Conservation (phyloP, 176 grass and related monocot genomes). For the Carex littledalei region DNA sequence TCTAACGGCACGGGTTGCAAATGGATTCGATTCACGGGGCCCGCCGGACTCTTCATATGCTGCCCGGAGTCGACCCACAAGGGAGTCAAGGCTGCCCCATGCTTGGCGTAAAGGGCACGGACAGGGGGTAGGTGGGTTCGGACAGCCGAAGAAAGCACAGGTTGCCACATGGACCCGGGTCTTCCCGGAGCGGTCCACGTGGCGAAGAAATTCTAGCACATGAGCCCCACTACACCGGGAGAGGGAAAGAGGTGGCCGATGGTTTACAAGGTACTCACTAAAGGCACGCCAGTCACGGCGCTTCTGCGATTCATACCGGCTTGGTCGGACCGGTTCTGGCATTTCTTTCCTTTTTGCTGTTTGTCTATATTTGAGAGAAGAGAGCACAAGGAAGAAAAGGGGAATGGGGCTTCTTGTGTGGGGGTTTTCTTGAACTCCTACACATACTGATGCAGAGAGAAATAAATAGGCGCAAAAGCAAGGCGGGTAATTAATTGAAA, state of each 20-base stretch:
- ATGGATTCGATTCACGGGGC: conserved; percentile 33
- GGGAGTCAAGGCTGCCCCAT: conserved; percentile 62
- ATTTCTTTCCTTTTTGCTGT: neutral
- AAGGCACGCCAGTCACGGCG: conserved; percentile 14
- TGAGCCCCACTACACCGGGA: conserved; percentile 53
- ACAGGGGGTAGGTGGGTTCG: conserved; percentile 74
- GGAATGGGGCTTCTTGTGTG: neutral
- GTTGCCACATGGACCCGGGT: conserved; percentile 66
- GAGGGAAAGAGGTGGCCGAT: conserved; percentile 52
- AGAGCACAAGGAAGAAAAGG: neutral
- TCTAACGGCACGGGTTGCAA: conserved; percentile 51
- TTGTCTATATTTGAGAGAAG: neutral
- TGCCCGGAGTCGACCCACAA: conserved; percentile 52
- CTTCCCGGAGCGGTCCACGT: conserved; percentile 88
- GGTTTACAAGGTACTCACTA: conserved; percentile 37
- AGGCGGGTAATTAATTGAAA: neutral
- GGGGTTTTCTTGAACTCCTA: neutral
- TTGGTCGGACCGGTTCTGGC: conserved; percentile 36
- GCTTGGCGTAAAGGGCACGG: conserved; percentile 62
- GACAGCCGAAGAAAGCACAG: conserved; percentile 83
- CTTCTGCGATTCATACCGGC: conserved; percentile 88
- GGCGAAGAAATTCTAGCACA: conserved; percentile 77
- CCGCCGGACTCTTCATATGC: conserved; percentile 41
- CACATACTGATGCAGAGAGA: neutral
- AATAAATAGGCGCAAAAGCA: conserved; percentile 9